Evolutionary conservation across 495 filamentous ascomycete species (phyloP).

Genomic region (Neurospora sp.): DNA sequence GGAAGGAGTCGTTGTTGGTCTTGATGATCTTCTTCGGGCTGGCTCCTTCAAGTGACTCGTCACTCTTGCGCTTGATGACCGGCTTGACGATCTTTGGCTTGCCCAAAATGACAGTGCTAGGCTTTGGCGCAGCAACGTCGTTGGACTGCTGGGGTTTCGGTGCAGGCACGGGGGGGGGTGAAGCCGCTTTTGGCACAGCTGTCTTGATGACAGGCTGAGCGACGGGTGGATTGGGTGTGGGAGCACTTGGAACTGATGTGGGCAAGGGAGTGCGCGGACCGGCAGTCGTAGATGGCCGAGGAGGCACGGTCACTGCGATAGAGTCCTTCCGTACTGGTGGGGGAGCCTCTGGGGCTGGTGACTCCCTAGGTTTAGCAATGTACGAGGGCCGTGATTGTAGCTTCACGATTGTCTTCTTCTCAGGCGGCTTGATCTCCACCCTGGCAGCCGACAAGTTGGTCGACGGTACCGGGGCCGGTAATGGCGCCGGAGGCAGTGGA

Average conservation of each 20-base stretch:
- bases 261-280: background rate
- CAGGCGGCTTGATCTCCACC: slow-evolving; percentile 18
- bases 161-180: background rate
- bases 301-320: slow-evolving; percentile 14
- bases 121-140: background rate
- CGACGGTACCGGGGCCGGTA: slow-evolving; percentile 3
- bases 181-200: slow-evolving; percentile 2
- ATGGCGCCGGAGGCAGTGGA: slow-evolving; percentile 7
- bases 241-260: background rate
- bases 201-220: slow-evolving; percentile 12
- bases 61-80: slow-evolving; percentile 25
- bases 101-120: background rate
- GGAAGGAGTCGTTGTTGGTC: slow-evolving; percentile 11
- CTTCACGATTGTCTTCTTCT: slow-evolving; percentile 20
- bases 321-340: slow-evolving; percentile 18
- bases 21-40: slow-evolving; percentile 31
- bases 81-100: slow-evolving; percentile 16
- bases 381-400: background rate
- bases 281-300: slow-evolving; percentile 3
- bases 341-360: slow-evolving; percentile 6
- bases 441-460: background rate
- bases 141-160: background rate
- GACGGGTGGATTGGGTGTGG: slow-evolving; percentile 17
- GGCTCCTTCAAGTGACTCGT: slow-evolving; percentile 18
- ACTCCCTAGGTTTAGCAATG: background rate